Conservation (phyloP, 805 yeast genomes). For the Jamesozyma jinghongensis region DNA sequence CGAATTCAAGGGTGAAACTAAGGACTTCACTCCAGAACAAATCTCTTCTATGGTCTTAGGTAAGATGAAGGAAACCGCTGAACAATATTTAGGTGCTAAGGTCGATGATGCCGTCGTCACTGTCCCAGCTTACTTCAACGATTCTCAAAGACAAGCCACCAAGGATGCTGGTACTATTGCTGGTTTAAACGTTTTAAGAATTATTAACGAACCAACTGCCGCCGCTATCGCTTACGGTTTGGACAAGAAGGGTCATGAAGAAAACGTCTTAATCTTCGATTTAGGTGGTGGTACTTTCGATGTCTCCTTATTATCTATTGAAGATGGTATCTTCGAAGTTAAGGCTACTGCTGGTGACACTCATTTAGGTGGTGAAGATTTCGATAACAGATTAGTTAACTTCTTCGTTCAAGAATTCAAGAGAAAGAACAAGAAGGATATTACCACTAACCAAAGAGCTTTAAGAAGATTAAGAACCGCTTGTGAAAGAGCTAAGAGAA, state of each 20-base stretch:
- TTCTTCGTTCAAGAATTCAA: constrained; percentile 92
- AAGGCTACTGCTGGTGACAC: constrained; percentile 82
- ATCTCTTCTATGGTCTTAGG: constrained; percentile 84
- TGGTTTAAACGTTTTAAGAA: constrained; percentile 86
- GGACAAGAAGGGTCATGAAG: constrained; percentile 57
- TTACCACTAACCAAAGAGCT: constrained; percentile 90
- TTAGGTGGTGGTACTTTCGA: constrained; percentile 99
- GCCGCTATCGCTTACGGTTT: constrained; percentile 99
- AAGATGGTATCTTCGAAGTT: constrained; percentile 94
- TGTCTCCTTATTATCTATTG: constrained; percentile 87
- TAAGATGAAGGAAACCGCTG: constrained; percentile 93
- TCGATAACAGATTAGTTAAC: constrained; percentile 91
- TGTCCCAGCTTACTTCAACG: constrained; percentile 94
- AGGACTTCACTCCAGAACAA: constrained; percentile 87
- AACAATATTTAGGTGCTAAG: constrained; percentile 73
- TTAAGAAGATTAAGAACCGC: constrained; percentile 98
- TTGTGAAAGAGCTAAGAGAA: constrained; percentile 99
- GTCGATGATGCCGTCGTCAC: constrained; percentile 91
- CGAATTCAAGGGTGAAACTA: constrained; percentile 79
- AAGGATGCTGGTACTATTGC: constrained; percentile 95
- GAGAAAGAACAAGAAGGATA: constrained; percentile 95
- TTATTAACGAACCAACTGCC: constrained; percentile 90
- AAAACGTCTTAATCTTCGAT: constrained; percentile 87
- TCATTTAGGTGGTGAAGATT: constrained; percentile 97
- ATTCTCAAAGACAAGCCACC: constrained; percentile 95